Base-by-base conservation (phyloP, 2,329 filamentous ascomycete genomes). In the Septoria petroselini region DNA sequence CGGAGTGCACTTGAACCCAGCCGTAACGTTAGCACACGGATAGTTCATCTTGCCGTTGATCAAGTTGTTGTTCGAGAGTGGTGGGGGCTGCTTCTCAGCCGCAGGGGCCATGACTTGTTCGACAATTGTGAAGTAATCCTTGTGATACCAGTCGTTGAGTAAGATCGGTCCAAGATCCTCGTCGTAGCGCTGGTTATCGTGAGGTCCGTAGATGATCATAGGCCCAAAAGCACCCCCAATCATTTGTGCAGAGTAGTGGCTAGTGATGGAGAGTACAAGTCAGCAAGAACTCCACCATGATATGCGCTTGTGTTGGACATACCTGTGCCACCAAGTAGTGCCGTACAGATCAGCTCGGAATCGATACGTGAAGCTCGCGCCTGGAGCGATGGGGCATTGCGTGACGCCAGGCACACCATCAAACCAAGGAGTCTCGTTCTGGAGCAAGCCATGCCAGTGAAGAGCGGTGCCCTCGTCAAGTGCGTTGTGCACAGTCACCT, bases 341-440 rank as follows among this genome's bases (percentile, higher is more conserved):
- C 72, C 72, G 51, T 75, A 73, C 14, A 74, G 65, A 8, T 65
- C 61, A 0, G 71, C 73, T 27, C 59, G 53, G 63, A 70, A 75
- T 4, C 60, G 66, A 53, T 70, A 70, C 3, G 67, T 70, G 48
- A 68, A 67, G 3, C 46, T 57, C 18, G 61, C 50, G 3, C 68
- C 66, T 1, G 69, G 69, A 0, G 69, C 64, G n/a, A 72, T 70
- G 1, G 72, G 72, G 53, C 73, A 76, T 49, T 76, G 72, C 12
- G 69, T 71, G 5, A 75, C 65, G 17, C 71, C 70, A 38, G 72
- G 72, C 31, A 73, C 73, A 33, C 76, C 76, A 49, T 79, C 76
- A 43, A 74, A 68, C 39, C 70, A 66, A 57, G 82, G 82, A 0
- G 76, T 80, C 50, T 73, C 77, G 52, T 67, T 77, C 54, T 73